Conservation (phyloP, 768 basidiomycete species). For the Lactifluus pinguis region DNA sequence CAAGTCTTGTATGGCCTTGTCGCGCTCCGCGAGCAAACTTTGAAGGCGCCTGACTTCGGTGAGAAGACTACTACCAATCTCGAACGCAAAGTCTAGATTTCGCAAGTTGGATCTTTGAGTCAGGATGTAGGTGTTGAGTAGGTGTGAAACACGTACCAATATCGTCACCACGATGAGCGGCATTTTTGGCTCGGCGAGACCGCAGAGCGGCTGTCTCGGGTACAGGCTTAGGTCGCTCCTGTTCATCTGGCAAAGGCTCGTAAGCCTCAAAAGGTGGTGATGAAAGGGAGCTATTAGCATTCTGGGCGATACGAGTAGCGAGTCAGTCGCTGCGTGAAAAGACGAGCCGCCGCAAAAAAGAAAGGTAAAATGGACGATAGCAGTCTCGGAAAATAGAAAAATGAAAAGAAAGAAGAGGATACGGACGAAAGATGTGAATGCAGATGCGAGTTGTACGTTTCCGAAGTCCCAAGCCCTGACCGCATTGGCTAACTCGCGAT, state of each 20-base stretch:
- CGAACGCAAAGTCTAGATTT: conserved; percentile 95
- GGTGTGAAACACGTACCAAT: conserved; percentile 49
- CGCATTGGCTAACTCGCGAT: conserved; percentile 68
- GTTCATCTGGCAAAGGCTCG: conserved; percentile 50
- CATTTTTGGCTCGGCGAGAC: conserved; percentile 84
- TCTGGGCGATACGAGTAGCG: conserved; percentile 1
- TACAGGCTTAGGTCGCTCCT: conserved; percentile 52
- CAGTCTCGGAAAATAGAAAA: conserved; percentile 4
- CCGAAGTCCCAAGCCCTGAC: conserved; percentile 70
- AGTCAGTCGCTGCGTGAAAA: conserved; percentile 10
- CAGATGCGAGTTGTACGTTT: conserved; percentile 65
- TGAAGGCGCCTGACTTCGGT: conserved; percentile 90
- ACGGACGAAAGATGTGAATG: conserved; percentile 59
- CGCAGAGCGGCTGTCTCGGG: conserved; percentile 72
- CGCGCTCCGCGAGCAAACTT: conserved; percentile 81
- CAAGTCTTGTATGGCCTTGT: conserved; percentile 86
- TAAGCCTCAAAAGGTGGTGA: conserved; percentile 19
- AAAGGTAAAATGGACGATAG: conserved; percentile 16
- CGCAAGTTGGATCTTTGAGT: not conserved
- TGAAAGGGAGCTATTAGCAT: conserved; percentile 27
- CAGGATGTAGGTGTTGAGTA: not conserved
- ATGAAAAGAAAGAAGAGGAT: not conserved
- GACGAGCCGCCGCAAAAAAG: conserved; percentile 3
- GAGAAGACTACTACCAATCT: conserved; percentile 88
- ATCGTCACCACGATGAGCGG: conserved; percentile 82